Base-by-base conservation (phyloP, 257 asterid species). In the Solanum corneliomulleri region DNA sequence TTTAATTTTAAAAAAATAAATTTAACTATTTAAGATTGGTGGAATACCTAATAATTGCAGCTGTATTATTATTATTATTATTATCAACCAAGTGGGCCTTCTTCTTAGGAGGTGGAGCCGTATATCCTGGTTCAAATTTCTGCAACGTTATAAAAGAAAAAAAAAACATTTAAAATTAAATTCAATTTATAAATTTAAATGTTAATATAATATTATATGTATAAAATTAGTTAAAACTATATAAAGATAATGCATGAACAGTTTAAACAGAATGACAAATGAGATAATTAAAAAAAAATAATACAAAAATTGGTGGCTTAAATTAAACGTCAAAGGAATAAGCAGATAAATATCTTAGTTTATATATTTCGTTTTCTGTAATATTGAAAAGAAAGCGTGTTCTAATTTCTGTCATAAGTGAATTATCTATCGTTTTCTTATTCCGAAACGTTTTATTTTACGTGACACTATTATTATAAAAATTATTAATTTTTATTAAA, bases 41-140 rank as follows among this genome's bases (percentile, higher is more conserved):
- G 41, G 66, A 15, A 81, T 88, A 93, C 99, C 99, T 95, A 91
- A 90, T 91, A n/a, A 92, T 92, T 68, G 89, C 93, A 49, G 93
- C 71, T 85, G 93, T 84, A 86, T 94, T 84, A 86, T 94, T 27
- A 29, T 92, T 83, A 86, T 94, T 91, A 35, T 37, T 37, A 37
- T 92, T 6, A 29, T 92, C 91, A 86, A 87, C 84, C 41, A 86
- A 82, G 78, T 87, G 88, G 44, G 86, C 86, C 85, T 93, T 94
- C 86, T 93, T 94, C 93, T 92, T 91, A 49, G 93, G 94, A 37
- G 92, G 92, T 62, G 92, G 92, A 66, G 92, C 92, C 45, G 93
- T 93, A 86, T 93, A 97, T 4, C 95, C 99, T 11, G 98, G 94
- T 90, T 95, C 98, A 91, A 94, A 97, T 85, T 92, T 94, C 99